Percentiles rank a stretch among this genome's conserved stretches.
Evolutionary conservation across 495 filamentous ascomycete species (phyloP).

Genomic region (Penicillium paxilli): DNA sequence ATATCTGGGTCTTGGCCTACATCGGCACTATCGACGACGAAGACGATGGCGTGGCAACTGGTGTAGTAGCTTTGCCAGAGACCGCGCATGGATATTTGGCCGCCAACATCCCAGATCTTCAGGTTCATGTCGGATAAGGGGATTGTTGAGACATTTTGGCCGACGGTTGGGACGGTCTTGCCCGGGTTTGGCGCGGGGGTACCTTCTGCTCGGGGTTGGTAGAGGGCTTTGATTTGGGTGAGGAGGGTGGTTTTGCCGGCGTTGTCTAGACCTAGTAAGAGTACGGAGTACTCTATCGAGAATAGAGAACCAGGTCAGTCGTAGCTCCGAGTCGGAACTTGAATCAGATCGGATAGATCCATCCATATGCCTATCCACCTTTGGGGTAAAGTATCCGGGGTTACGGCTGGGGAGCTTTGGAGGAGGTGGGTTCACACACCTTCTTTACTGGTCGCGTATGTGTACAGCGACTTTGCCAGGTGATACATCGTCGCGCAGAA

Average conservation of each 20-base stretch:
- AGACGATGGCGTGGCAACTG: constrained; percentile 93
- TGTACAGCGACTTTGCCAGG: constrained; percentile 90
- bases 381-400: constrained; percentile 3
- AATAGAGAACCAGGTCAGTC: too few relatives aligned
- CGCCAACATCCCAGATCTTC: constrained; percentile 98
- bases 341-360: too few relatives aligned
- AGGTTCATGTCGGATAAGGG: constrained; percentile 88
- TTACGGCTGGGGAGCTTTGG: background rate
- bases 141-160: constrained; percentile 93
- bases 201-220: constrained; percentile 61
- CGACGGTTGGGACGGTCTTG: constrained; percentile 92
- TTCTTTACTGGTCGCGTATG: constrained; percentile 93
- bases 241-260: constrained; percentile 98
- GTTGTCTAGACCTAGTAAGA: constrained; percentile 96
- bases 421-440: constrained; percentile 43
- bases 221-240: constrained; percentile 89
- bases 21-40: constrained; percentile 92
- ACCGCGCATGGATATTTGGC: constrained; percentile 81
- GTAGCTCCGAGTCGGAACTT: too few relatives aligned
- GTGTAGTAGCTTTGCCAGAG: constrained; percentile 97
- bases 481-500: constrained; percentile 78
- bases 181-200: constrained; percentile 51
- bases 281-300: constrained; percentile 84
- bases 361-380: too few relatives aligned
- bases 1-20: constrained; percentile 73